Conservation (phyloP, 768 basidiomycete genomes). For the Leccinum boreale region DNA sequence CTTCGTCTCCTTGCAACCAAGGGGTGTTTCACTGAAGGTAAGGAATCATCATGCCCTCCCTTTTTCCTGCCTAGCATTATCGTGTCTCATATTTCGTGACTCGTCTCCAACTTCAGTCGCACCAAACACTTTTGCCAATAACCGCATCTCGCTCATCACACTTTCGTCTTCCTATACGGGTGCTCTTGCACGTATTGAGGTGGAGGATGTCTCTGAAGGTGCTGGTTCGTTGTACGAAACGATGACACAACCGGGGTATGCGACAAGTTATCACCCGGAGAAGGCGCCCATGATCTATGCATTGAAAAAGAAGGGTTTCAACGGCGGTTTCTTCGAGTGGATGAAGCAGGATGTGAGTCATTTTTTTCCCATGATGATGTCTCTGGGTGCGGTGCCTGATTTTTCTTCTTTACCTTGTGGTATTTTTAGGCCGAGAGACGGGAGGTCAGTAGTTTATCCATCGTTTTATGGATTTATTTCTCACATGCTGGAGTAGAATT, state of each 20-base stretch:
- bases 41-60: background rate
- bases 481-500: constrained; percentile 15
- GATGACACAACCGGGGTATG: background rate
- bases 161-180: constrained; percentile 7
- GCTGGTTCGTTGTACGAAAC: background rate
- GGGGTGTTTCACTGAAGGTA: constrained; percentile 32
- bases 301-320: constrained; percentile 12
- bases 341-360: constrained; percentile 19
- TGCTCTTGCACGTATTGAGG: background rate
- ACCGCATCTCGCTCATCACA: constrained; percentile 31
- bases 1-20: constrained; percentile 30
- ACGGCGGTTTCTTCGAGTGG: constrained; percentile 22
- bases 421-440: constrained; percentile 10
- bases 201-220: background rate
- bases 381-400: background rate
- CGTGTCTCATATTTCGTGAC: background rate
- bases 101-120: constrained; percentile 14
- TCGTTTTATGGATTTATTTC: background rate
- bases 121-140: constrained; percentile 31
- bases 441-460: constrained; percentile 2
- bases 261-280: background rate
- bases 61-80: background rate
- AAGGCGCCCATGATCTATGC: constrained; percentile 22
- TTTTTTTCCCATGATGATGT: background rate
- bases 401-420: background rate